A percentile compares a stretch with the other conserved stretches of the same genome.
Conservation (phyloP, 495 filamentous ascomycete species). For the Acidiella bohemica region DNA sequence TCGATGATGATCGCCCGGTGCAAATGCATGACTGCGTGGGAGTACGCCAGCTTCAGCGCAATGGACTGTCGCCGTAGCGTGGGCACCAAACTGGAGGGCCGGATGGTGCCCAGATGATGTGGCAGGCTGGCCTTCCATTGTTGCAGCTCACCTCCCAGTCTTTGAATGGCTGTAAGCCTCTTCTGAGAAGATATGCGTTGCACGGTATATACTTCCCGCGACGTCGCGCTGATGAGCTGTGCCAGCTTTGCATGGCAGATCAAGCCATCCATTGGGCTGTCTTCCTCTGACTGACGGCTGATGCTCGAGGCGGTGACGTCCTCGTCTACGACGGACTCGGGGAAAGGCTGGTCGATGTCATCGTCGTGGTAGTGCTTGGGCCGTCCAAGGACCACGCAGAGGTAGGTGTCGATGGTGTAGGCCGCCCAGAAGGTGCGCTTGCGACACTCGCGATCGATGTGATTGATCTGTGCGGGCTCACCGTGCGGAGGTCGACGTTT, state of each 20-base stretch:
- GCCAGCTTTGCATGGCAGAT: slow-evolving; percentile 2
- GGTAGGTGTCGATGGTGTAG: slow-evolving; percentile 42
- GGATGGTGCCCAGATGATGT: slow-evolving; percentile 32
- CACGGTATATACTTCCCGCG: neutral
- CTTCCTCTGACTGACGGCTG: neutral
- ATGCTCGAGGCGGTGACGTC: slow-evolving; percentile 28
- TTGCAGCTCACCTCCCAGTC: slow-evolving; percentile 15
- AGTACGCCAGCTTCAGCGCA: slow-evolving; percentile 39
- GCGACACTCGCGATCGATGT: slow-evolving; percentile 1
- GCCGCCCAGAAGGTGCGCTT: slow-evolving; percentile 45
- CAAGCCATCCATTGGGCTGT: neutral
- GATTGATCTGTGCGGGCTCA: neutral
- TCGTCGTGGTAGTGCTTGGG: slow-evolving; percentile 39
- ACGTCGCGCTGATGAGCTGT: neutral
- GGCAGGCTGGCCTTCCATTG: slow-evolving; percentile 33
- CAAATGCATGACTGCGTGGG: slow-evolving; percentile 40
- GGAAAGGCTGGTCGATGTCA: slow-evolving; percentile 40
- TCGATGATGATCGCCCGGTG: slow-evolving; percentile 40
- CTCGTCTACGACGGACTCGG: slow-evolving; percentile 39
- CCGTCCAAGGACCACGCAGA: slow-evolving; percentile 39
- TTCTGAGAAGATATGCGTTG: neutral
- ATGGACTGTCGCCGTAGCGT: slow-evolving; percentile 39
- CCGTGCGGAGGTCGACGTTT: neutral
- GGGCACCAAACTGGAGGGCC: slow-evolving; percentile 34
- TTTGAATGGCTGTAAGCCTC: neutral